Evolutionary conservation across 179 eudicot genomes (phyloP).

Genomic region (Drosera spatulata): DNA sequence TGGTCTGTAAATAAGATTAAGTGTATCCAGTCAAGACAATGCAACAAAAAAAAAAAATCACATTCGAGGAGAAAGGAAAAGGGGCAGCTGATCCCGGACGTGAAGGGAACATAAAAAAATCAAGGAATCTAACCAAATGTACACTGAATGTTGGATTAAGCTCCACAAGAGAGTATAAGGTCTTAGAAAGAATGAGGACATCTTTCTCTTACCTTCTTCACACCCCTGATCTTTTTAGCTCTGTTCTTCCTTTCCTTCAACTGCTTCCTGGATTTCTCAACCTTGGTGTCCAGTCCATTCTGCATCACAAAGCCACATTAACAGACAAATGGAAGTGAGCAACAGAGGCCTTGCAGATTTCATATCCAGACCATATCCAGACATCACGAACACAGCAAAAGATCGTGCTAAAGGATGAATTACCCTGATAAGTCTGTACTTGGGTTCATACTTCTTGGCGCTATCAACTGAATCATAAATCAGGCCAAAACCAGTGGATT

Average conservation of each 20-base stretch:
- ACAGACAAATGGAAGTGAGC: not conserved
- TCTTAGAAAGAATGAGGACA: no score
- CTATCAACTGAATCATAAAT: conserved; percentile 19
- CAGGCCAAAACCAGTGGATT: conserved; percentile 79
- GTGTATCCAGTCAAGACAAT: no score
- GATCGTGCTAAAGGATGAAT: not conserved
- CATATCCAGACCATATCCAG: not conserved
- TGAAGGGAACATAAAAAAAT: no score
- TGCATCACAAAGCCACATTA: conserved; percentile 10
- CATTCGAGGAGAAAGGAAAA: no score
- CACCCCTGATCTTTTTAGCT: conserved; percentile 90
- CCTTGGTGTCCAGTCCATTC: conserved; percentile 26
- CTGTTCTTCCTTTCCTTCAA: conserved; percentile 36
- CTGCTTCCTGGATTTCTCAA: no score
- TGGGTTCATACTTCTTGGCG: conserved; percentile 71
- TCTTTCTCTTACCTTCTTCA: conserved; percentile 56
- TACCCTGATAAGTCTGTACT: conserved; percentile 85
- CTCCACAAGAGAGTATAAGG: no score
- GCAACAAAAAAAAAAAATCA: no score
- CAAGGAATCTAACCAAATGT: no score
- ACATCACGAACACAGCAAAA: not conserved
- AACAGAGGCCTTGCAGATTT: not conserved
- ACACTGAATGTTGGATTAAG: no score
- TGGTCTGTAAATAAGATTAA: no score
- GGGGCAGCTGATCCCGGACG: no score